Evolutionary conservation across 345 rosid genomes (phyloP).

Genomic region (Turnera subulata): DNA sequence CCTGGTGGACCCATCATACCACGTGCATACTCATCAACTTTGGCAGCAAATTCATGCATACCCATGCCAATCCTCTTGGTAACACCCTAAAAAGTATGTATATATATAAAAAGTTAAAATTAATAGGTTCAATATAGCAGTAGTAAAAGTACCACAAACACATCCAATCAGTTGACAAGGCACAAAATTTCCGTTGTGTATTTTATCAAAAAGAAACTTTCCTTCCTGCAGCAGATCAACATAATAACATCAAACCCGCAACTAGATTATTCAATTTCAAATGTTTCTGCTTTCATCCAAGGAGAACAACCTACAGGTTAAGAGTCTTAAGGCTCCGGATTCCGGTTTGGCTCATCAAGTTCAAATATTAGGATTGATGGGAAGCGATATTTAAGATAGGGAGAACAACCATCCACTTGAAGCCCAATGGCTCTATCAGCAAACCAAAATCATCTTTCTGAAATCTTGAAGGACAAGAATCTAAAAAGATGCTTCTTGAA

Average conservation of each 20-base stretch:
- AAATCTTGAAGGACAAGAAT: too few species aligned
- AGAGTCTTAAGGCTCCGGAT: too few species aligned
- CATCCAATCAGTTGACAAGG: background rate
- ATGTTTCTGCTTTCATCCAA: background rate
- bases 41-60: conserved; percentile 91
- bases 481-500: background rate
- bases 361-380: too few species aligned
- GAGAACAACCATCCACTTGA: too few species aligned
- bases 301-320: background rate
- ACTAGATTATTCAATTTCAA: conserved; percentile 5
- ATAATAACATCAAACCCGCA: background rate
- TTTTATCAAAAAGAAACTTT: background rate
- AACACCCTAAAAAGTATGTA: conserved; percentile 46
- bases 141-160: too few species aligned
- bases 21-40: conserved; percentile 95
- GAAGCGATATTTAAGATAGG: too few species aligned
- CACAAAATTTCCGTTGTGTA: background rate
- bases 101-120: background rate
- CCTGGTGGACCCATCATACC: conserved; percentile 94
- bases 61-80: conserved; percentile 81
- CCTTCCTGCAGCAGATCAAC: too few species aligned
- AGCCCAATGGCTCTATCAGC: too few species aligned
- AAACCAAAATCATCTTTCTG: too few species aligned
- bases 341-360: too few species aligned
- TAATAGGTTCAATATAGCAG: too few species aligned